Evolutionary conservation across 371 early-diverging fungal species (phyloP).

Genomic region (Apophysomyces elegans): DNA sequence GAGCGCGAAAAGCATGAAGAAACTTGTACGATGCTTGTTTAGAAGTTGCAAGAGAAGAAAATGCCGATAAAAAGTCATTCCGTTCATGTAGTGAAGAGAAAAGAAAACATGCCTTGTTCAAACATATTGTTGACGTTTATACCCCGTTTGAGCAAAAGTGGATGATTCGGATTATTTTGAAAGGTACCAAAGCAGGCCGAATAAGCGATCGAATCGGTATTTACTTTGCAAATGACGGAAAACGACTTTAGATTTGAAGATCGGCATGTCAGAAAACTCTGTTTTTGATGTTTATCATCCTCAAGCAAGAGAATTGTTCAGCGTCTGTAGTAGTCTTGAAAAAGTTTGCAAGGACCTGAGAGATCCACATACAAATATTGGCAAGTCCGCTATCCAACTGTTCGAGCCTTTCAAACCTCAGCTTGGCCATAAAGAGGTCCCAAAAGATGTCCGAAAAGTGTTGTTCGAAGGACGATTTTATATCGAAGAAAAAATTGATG

Average conservation of each 20-base stretch:
- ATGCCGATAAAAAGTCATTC: constrained; percentile 10
- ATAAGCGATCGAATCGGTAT: not conserved
- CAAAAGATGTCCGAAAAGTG: constrained; percentile 50
- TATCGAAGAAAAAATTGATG: constrained; percentile 82
- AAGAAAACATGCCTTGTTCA: constrained; percentile 47
- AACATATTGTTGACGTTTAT: constrained; percentile 55
- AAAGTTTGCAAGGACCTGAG: constrained; percentile 56
- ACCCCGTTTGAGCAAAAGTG: constrained; percentile 75
- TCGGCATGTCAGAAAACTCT: constrained; percentile 73
- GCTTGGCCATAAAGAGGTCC: constrained; percentile 44
- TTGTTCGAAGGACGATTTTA: constrained; percentile 56
- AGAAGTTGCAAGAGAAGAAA: no score
- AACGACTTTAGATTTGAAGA: constrained; percentile 58
- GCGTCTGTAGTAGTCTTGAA: constrained; percentile 63
- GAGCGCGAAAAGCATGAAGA: not conserved
- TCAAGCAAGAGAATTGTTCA: constrained; percentile 66
- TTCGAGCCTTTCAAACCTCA: constrained; percentile 66
- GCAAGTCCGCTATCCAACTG: constrained; percentile 41
- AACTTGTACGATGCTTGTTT: no score
- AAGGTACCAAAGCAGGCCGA: constrained; percentile 42
- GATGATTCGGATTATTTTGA: constrained; percentile 75
- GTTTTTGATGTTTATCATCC: constrained; percentile 69
- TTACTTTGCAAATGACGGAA: not conserved
- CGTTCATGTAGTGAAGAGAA: constrained; percentile 20
- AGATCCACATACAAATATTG: constrained; percentile 40